phyloP scores from a whole-genome alignment of 805 yeast species.

The Metschnikowia gruessii region DNA sequence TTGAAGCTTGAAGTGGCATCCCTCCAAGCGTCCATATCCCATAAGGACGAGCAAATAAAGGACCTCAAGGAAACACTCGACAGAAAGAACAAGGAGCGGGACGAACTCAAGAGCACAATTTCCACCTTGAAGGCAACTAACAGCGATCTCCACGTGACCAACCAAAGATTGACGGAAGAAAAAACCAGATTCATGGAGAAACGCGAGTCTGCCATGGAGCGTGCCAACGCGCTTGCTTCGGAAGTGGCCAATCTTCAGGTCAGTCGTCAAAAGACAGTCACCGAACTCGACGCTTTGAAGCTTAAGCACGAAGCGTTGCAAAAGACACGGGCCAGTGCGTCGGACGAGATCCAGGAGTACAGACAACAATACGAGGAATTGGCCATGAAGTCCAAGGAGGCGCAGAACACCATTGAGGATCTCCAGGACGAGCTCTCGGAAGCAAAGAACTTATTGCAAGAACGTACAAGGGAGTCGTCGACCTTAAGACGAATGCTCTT shows the following conservation, averaged over 20 bases:
- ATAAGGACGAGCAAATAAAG: conserved; percentile 42
- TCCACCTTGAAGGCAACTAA: conserved; percentile 41
- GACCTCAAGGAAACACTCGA: conserved; percentile 38
- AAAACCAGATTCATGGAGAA: conserved; percentile 41
- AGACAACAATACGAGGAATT: conserved; percentile 74
- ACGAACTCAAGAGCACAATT: conserved; percentile 36
- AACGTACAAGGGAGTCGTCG: conserved; percentile 73
- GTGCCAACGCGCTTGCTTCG: conserved; percentile 29
- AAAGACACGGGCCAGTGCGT: conserved; percentile 35
- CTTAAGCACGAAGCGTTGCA: conserved; percentile 34
- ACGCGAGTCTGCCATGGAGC: conserved; percentile 39
- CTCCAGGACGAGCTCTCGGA: conserved; percentile 84
- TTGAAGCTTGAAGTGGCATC: conserved; percentile 49
- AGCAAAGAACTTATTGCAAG: conserved; percentile 67
- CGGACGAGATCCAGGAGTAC: conserved; percentile 40
- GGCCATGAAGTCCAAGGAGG: conserved; percentile 63
- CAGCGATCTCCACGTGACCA: conserved; percentile 37
- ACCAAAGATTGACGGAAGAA: conserved; percentile 34
- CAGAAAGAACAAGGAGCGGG: conserved; percentile 34
- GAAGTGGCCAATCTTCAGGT: conserved; percentile 41
- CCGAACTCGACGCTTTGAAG: conserved; percentile 39
- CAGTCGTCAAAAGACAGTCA: conserved; percentile 40
- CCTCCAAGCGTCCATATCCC: conserved; percentile 41
- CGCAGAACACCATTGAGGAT: conserved; percentile 55
- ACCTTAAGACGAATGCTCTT: conserved; percentile 65